phyloP scores from a whole-genome alignment of 2,329 filamentous ascomycete species.

The Aciculosporium take region DNA sequence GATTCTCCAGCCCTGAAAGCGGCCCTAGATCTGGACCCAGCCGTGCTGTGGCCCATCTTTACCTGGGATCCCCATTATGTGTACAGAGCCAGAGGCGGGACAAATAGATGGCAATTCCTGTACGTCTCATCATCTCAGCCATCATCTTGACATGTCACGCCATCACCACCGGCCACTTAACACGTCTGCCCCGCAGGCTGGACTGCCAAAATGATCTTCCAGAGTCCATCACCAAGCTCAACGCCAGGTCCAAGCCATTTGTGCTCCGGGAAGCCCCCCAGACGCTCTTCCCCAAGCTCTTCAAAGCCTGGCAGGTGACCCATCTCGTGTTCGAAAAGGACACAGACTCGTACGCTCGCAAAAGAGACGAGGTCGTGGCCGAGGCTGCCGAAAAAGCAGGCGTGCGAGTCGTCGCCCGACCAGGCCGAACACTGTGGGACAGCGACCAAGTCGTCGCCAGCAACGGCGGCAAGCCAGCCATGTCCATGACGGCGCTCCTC shows the following conservation, averaged over 20 bases:
- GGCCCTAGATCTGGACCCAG: conserved; percentile 54
- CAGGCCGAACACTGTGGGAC: conserved; percentile 60
- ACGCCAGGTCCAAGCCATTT: conserved; percentile 55
- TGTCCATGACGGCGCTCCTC: conserved; percentile 57
- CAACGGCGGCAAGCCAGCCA: conserved; percentile 56
- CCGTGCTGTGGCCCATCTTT: conserved; percentile 59
- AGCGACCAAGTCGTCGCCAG: conserved; percentile 52
- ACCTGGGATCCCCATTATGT: conserved; percentile 75
- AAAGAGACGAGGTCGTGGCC: conserved; percentile 46
- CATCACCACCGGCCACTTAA: no score
- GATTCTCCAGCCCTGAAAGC: conserved; percentile 62
- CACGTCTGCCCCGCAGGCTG: conserved; percentile 29
- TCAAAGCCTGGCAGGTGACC: conserved; percentile 58
- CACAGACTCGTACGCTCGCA: conserved; percentile 56
- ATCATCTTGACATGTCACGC: background rate
- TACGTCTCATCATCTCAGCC: conserved; percentile 16
- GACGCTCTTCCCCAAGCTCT: conserved; percentile 56
- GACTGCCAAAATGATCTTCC: conserved; percentile 64
- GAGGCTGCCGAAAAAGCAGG: conserved; percentile 48
- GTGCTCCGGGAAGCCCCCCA: conserved; percentile 59
- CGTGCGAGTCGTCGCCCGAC: conserved; percentile 49
- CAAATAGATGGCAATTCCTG: conserved; percentile 64
- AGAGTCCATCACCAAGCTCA: conserved; percentile 50
- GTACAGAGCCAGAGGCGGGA: conserved; percentile 53
- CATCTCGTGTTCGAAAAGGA: conserved; percentile 71